Conservation (phyloP, 129 eudicot species). For the Lactuca sativa region DNA sequence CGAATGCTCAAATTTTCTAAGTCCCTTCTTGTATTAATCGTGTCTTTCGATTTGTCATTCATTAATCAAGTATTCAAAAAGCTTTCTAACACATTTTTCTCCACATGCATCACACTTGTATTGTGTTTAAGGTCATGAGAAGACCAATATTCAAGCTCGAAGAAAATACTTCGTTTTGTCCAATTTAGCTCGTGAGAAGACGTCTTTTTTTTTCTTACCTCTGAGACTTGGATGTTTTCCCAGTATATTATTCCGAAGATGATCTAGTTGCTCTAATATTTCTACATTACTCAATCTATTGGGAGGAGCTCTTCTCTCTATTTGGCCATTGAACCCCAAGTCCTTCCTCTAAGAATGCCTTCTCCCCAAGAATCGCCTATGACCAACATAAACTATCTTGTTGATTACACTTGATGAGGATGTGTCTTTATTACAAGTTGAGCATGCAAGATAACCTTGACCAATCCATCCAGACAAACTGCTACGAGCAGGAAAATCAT, state of each 20-base stretch:
- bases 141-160: not conserved
- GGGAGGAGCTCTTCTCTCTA: not conserved
- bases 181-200: not conserved
- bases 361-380: not conserved
- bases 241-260: not conserved
- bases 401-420: not conserved
- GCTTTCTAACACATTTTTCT: not conserved
- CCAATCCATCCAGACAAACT: constrained; percentile 31
- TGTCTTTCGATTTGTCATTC: not conserved
- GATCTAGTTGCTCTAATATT: not conserved
- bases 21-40: not conserved
- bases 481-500: not conserved
- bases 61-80: not conserved
- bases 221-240: not conserved
- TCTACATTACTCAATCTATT: not conserved
- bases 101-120: not conserved
- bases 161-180: not conserved
- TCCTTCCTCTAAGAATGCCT: not conserved
- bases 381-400: not conserved
- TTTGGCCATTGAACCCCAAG: not conserved
- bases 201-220: not conserved
- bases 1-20: not conserved
- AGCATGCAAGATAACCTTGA: constrained; percentile 22
- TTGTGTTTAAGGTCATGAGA: not conserved
- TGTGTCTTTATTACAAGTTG: constrained; percentile 2